Base-by-base conservation (phyloP, 1,139 yeast species). In the Candida labiduridarum region DNA sequence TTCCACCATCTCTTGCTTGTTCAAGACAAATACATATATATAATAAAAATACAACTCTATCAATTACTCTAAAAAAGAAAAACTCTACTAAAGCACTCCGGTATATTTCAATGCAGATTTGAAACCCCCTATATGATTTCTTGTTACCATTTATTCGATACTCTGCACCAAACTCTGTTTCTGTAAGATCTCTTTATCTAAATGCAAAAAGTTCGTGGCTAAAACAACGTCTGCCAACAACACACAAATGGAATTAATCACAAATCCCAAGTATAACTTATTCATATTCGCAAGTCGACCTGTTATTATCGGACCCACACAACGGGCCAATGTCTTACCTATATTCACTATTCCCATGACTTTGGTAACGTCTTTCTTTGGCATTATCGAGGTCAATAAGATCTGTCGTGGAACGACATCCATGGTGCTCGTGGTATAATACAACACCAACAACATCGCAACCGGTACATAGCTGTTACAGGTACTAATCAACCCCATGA, bases 351-450 rank as follows among this genome's bases (percentile, higher is more conserved):
- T 74, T 1, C 96, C 97, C 85, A 91, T 80, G 2, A 87, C 94
- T 58, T 78, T 80, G 4, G 96, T 84, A 44, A 91, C 70, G 51
- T 89, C 95, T 11, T 74, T 67, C 10, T 79, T 76, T 14, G 78
- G 78, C 48, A 91, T 83, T 16, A 89, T 73, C 2, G 89, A 79
- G 0, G 96, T 83, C 38, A 90, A 68, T 41, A 91, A 72, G 4
- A 90, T 82, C 65, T 90, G 96, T 48, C 97, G 78, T 7, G 97
- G 96, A 1, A 90, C 95, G 29, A 90, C 96, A 63, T 91, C 97
- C 94, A 90, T 89, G 0, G 91, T 81, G 2, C 84, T 76, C 1
- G 91, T 76, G 1, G 82, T 68, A 49, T 81, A 79, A 51, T 86
- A 76, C 15, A 78, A 62, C 18, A 83, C 54, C 36, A 83, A 65